A percentile compares a stretch with the other conserved stretches of the same genome.
Conservation (phyloP, 306 rosid species). For the Albizia julibrissin region DNA sequence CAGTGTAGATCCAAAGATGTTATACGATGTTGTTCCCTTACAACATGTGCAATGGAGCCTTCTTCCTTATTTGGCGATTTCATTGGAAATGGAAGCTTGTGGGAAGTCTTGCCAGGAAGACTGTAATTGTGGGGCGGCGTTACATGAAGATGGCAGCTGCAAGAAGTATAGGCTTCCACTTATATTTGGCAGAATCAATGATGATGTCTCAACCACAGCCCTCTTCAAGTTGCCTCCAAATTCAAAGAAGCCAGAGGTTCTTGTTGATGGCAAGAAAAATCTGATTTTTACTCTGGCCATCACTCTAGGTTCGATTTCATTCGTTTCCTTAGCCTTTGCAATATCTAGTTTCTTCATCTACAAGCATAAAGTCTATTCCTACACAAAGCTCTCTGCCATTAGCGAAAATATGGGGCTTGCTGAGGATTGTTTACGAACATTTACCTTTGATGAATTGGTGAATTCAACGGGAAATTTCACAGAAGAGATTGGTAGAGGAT, state of each 20-base stretch:
- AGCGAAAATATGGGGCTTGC: slow-evolving; percentile 25
- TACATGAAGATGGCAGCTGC: not conserved
- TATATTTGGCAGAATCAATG: not conserved
- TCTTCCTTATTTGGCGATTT: not conserved
- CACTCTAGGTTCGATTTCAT: slow-evolving; percentile 32
- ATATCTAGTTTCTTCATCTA: slow-evolving; percentile 28
- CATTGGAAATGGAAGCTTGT: slow-evolving; percentile 26
- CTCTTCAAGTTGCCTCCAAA: not conserved
- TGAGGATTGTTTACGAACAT: slow-evolving; percentile 32
- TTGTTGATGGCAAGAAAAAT: not conserved
- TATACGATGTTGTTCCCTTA: not conserved
- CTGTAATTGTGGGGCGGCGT: slow-evolving; percentile 39
- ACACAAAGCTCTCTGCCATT: slow-evolving; percentile 14
- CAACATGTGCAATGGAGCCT: not conserved
- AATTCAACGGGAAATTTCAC: slow-evolving; percentile 30
- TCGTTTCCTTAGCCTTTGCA: not conserved
- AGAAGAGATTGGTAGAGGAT: slow-evolving; percentile 46
- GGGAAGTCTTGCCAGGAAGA: slow-evolving; percentile 28
- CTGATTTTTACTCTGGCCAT: slow-evolving; percentile 18
- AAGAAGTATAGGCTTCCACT: not conserved
- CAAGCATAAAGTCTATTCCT: slow-evolving; percentile 15
- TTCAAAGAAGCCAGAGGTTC: not conserved
- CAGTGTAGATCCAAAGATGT: not conserved
- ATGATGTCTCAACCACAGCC: not conserved
- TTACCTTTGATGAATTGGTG: slow-evolving; percentile 40